These are phyloP conservation scores for Chrysoporthe cubensis DNA, from an alignment of 2,329 filamentous ascomycete species.

Conservation along the genomic window DNA sequence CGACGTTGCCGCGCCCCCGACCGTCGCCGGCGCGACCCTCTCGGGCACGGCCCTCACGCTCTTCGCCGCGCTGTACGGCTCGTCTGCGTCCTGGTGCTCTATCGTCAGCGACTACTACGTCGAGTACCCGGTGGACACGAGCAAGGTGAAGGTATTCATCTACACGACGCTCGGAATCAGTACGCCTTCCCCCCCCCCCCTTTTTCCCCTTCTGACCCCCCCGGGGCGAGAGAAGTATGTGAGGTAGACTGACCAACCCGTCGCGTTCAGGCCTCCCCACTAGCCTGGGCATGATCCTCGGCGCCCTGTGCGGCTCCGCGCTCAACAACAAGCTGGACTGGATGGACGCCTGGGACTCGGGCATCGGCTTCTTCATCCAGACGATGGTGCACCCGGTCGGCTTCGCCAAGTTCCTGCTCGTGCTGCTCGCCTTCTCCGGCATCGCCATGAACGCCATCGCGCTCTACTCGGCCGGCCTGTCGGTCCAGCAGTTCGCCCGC, in stretches of 20 bases:
- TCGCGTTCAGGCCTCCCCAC: constrained; percentile 44
- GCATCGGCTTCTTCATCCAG: constrained; percentile 51
- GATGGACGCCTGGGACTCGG: constrained; percentile 43
- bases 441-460: constrained; percentile 52
- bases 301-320: constrained; percentile 47
- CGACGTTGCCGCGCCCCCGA: constrained; percentile 42
- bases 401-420: constrained; percentile 50
- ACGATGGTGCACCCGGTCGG: constrained; percentile 48
- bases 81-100: constrained; percentile 53
- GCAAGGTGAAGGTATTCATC: constrained; percentile 50
- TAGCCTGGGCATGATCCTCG: constrained; percentile 52
- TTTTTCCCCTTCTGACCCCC: neutral
- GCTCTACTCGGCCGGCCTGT: constrained; percentile 45
- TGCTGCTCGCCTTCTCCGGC: constrained; percentile 44
- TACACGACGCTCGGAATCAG: constrained; percentile 52
- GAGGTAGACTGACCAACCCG: neutral
- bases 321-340: constrained; percentile 47
- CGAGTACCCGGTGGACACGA: constrained; percentile 51
- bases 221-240: neutral
- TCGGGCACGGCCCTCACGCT: constrained; percentile 47
- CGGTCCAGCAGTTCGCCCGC: constrained; percentile 46
- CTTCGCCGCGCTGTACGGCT: constrained; percentile 51
- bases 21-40: constrained; percentile 41
- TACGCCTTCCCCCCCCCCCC: constrained; percentile 24
- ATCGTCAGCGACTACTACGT: constrained; percentile 51